Conservation (phyloP, 116 monocot species). For the Papilionanthe hybrid region DNA sequence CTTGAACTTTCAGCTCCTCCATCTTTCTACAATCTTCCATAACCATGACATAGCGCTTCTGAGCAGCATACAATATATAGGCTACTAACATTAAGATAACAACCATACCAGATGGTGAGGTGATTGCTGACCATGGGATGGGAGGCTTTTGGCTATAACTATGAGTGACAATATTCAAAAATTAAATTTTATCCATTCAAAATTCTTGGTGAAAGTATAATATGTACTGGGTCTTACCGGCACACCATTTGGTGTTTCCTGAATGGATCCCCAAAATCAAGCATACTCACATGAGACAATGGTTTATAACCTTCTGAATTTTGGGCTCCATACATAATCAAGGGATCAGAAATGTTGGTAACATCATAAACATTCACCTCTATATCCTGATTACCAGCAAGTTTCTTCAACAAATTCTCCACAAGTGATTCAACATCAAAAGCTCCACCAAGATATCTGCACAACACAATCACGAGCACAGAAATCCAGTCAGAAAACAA, state of each 20-base stretch:
- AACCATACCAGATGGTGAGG: slow-evolving; percentile 65
- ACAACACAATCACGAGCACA: not conserved
- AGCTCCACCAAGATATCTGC: slow-evolving; percentile 92
- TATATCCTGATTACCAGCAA: slow-evolving; percentile 88
- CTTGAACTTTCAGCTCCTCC: slow-evolving; percentile 91
- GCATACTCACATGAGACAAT: slow-evolving; percentile 58
- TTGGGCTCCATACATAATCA: slow-evolving; percentile 90
- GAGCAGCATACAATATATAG: slow-evolving; percentile 79
- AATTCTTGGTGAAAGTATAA: not conserved
- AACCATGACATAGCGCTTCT: slow-evolving; percentile 77
- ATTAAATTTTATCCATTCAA: not conserved
- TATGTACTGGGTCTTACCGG: slow-evolving; percentile 36
- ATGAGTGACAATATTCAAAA: not conserved
- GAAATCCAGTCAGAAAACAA: not conserved
- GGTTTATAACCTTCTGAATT: slow-evolving; percentile 45
- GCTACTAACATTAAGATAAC: slow-evolving; percentile 81
- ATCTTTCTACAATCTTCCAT: slow-evolving; percentile 89
- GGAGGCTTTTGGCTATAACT: slow-evolving; percentile 82
- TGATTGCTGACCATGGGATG: slow-evolving; percentile 65
- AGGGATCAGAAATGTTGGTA: slow-evolving; percentile 72
- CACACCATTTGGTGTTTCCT: slow-evolving; percentile 92
- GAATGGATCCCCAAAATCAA: slow-evolving; percentile 97
- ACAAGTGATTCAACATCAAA: slow-evolving; percentile 97
- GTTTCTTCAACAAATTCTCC: slow-evolving; percentile 86
- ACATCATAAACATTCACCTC: slow-evolving; percentile 91